These are phyloP conservation scores for Dillenia turbinata DNA, from an alignment of 164 flowering plant genomes.

Conservation along the genomic window DNA sequence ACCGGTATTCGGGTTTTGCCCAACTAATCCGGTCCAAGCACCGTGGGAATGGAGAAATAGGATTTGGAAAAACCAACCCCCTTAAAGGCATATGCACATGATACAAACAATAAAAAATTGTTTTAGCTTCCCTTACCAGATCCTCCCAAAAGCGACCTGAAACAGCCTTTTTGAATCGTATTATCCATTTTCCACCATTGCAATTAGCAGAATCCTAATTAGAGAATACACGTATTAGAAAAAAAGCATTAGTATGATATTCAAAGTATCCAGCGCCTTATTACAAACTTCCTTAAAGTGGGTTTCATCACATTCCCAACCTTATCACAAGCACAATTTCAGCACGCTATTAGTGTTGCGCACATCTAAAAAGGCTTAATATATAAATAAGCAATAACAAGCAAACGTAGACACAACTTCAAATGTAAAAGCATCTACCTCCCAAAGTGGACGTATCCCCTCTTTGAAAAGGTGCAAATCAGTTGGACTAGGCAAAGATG, in stretches of 20 bases:
- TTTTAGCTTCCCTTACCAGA: slow-evolving; percentile 42
- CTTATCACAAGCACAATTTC: too few species aligned
- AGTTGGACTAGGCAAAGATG: slow-evolving; percentile 84
- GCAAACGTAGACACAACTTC: neutral
- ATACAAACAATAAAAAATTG: slow-evolving; percentile 1
- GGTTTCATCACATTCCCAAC: neutral
- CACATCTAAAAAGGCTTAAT: too few species aligned
- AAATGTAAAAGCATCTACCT: slow-evolving; percentile 39
- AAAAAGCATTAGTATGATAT: too few species aligned
- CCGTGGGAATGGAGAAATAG: too few species aligned
- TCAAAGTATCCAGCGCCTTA: too few species aligned
- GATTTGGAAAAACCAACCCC: too few species aligned
- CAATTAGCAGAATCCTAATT: slow-evolving; percentile 71
- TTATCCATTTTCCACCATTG: slow-evolving; percentile 97
- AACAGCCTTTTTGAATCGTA: slow-evolving; percentile 79
- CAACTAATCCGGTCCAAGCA: too few species aligned
- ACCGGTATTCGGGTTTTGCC: too few species aligned
- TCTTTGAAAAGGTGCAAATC: slow-evolving; percentile 98
- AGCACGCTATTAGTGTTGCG: too few species aligned
- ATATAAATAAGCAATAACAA: neutral
- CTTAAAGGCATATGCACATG: slow-evolving; percentile 2
- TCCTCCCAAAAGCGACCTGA: slow-evolving; percentile 99
- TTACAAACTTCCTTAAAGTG: neutral
- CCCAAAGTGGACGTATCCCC: slow-evolving; percentile 98
- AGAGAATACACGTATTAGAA: neutral